Evolutionary conservation across 441 rosid species (phyloP), one percentile per base, ranked within the genome.

Genomic region (Flueggea neowawraea): DNA sequence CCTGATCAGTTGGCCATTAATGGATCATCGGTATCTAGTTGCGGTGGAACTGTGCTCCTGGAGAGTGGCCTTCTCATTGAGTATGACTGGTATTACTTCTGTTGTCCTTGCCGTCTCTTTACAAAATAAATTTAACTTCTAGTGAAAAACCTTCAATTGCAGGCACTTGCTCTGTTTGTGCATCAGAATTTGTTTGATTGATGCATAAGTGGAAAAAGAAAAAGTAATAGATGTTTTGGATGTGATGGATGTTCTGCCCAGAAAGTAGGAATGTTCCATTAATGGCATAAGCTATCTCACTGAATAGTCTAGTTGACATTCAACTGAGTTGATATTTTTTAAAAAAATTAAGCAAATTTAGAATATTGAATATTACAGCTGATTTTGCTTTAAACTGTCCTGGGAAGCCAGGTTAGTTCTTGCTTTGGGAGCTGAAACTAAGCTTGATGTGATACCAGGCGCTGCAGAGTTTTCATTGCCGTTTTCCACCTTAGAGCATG

Each of bases 331-430:
- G 22, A 39, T 28, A 17, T 51, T 31, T 3, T n/a, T n/a, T n/a
- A 33, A 33, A 33, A 33, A 33, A 3, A 33, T 33, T 33, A 45
- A 22, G 16, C 28, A 16, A 51, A 58, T 14, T 32, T 32, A n/a
- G n/a, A n/a, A n/a, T n/a, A n/a, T n/a, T n/a, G n/a, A n/a, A n/a
- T n/a, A n/a, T n/a, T n/a, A n/a, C n/a, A n/a, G n/a, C 78, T 81
- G 79, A 84, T 72, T 49, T 65, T 61, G 68, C 68, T 51, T 76
- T 70, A 66, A 73, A 62, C 81, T 67, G 55, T 78, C 62, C 55
- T 81, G 91, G 95, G 76, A 93, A 90, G 96, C 82, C 80, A 90
- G 97, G 98, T 75, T 93, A 95, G 98, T 93, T 81, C 96, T 93
- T 85, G 92, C 97, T 82, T 79, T 93, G 79, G 98, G 98, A 58